Conservation (phyloP, 2,329 filamentous ascomycete species). For the Colletotrichum lini region DNA sequence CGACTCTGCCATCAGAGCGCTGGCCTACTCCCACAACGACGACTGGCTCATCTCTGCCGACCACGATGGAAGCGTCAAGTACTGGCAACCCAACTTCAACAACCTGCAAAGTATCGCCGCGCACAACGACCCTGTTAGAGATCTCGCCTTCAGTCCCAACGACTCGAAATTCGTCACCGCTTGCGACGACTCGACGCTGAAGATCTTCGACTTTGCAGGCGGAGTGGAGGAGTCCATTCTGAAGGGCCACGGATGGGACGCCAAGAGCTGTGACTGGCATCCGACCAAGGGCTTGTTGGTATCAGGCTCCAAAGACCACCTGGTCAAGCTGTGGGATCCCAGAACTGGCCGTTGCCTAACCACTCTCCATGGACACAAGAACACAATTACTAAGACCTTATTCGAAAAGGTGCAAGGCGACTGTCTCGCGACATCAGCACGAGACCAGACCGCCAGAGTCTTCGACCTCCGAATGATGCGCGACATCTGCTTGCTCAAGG, state of each 20-base stretch:
- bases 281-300: conserved; percentile 93
- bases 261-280: conserved; percentile 98
- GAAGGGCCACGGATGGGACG: conserved; percentile 97
- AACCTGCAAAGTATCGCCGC: conserved; percentile 96
- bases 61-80: conserved; percentile 95
- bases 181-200: conserved; percentile 92
- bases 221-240: conserved; percentile 87
- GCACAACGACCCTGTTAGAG: conserved; percentile 89
- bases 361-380: conserved; percentile 96
- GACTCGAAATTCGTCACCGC: conserved; percentile 97
- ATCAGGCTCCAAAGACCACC: conserved; percentile 96
- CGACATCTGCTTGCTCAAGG: conserved; percentile 92
- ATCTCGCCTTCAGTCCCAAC: conserved; percentile 92
- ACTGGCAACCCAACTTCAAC: conserved; percentile 99
- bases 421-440: conserved; percentile 90
- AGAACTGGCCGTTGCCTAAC: conserved; percentile 90
- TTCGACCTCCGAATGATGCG: conserved; percentile 99
- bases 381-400: conserved; percentile 91
- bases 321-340: conserved; percentile 99
- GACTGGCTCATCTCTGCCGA: conserved; percentile 98
- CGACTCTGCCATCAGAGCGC: conserved; percentile 85
- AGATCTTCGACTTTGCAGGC: conserved; percentile 96
- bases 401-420: conserved; percentile 90
- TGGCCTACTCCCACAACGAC: conserved; percentile 93
- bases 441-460: conserved; percentile 92